A percentile compares a stretch with the other conserved stretches of the same genome.
Conservation (phyloP, 495 filamentous ascomycete genomes). For the Penicillium paxilli region DNA sequence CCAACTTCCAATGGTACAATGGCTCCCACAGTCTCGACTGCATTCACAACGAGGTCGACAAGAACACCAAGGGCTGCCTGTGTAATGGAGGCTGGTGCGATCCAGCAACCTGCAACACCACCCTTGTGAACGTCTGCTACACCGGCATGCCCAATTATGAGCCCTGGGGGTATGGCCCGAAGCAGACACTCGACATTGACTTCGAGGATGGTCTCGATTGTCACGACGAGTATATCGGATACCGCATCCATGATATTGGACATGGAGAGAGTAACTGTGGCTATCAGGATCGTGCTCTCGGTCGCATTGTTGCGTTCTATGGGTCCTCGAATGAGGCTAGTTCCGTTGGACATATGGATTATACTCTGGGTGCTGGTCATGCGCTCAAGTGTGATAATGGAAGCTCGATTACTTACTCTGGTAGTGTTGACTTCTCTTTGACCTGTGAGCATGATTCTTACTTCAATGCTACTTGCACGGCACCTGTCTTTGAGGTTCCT, state of each 20-base stretch:
- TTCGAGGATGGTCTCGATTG: slow-evolving; percentile 36
- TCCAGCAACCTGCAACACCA: slow-evolving; percentile 32
- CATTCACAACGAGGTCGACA: slow-evolving; percentile 33
- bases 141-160: slow-evolving; percentile 40
- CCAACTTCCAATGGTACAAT: slow-evolving; percentile 34
- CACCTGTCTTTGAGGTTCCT: slow-evolving; percentile 30
- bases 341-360: slow-evolving; percentile 30
- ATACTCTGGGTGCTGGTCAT: slow-evolving; percentile 35
- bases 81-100: slow-evolving; percentile 29
- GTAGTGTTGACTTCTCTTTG: slow-evolving; percentile 28
- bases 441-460: slow-evolving; percentile 28
- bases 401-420: slow-evolving; percentile 35
- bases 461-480: slow-evolving; percentile 37
- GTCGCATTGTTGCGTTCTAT: slow-evolving; percentile 36
- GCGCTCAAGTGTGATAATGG: slow-evolving; percentile 34
- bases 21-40: slow-evolving; percentile 38
- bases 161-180: slow-evolving; percentile 37
- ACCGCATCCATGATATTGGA: slow-evolving; percentile 36
- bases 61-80: slow-evolving; percentile 29
- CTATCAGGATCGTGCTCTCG: slow-evolving; percentile 31
- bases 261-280: slow-evolving; percentile 36
- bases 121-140: slow-evolving; percentile 32
- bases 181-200: slow-evolving; percentile 31
- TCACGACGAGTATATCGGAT: slow-evolving; percentile 37
- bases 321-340: slow-evolving; percentile 24